phyloP scores from a whole-genome alignment of 2,329 filamentous ascomycete genomes.

The Remersonia thermophila region DNA sequence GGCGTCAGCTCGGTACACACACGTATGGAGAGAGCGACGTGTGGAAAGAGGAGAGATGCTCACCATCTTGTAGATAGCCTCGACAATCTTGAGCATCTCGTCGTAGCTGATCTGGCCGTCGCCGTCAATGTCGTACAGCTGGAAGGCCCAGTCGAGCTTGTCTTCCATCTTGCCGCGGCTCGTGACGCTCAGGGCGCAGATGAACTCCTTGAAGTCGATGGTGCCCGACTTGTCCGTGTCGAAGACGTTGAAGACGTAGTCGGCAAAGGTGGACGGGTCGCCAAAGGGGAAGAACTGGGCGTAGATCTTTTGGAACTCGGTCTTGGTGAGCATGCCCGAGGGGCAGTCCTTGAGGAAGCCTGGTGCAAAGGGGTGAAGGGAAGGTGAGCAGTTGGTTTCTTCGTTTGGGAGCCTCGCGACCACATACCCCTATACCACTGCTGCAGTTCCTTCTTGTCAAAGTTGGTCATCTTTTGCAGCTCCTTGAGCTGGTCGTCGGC shows the following conservation, averaged over 20 bases:
- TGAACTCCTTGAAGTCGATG: slow-evolving; percentile 99
- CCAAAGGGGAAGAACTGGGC: slow-evolving; percentile 99
- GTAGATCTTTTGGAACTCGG: slow-evolving; percentile 99
- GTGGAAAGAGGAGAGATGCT: slow-evolving; percentile 10
- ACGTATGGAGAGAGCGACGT: not conserved
- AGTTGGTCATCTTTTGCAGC: slow-evolving; percentile 92
- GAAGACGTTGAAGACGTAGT: slow-evolving; percentile 99
- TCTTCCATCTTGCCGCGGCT: slow-evolving; percentile 98
- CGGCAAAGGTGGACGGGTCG: slow-evolving; percentile 91
- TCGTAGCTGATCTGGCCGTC: slow-evolving; percentile 99
- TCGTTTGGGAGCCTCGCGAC: not conserved
- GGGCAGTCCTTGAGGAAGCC: slow-evolving; percentile 98
- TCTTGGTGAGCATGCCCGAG: slow-evolving; percentile 89
- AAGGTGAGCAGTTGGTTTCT: too few species aligned
- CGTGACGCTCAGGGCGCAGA: slow-evolving; percentile 92
- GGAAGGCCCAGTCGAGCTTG: slow-evolving; percentile 98
- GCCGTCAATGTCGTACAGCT: slow-evolving; percentile 97
- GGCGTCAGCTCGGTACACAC: too few species aligned
- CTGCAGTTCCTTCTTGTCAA: slow-evolving; percentile 98
- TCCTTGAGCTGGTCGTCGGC: slow-evolving; percentile 91
- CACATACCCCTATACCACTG: slow-evolving; percentile 97
- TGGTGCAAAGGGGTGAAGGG: slow-evolving; percentile 32
- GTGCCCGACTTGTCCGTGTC: slow-evolving; percentile 94
- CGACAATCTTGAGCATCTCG: slow-evolving; percentile 97
- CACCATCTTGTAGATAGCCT: slow-evolving; percentile 99